Conservation (phyloP, 805 yeast genomes). For the Nakazawaea ernobii region DNA sequence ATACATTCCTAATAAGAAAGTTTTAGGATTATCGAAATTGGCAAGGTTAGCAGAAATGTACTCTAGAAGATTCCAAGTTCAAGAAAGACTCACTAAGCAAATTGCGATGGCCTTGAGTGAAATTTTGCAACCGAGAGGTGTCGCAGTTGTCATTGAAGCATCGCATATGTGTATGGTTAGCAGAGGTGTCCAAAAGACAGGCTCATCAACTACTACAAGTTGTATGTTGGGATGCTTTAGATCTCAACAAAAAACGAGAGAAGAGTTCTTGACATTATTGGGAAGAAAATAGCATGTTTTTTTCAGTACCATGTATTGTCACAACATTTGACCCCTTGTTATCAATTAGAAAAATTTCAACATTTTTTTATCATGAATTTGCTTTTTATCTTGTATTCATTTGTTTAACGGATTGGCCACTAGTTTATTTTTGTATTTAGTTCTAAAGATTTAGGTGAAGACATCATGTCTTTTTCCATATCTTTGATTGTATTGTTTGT, state of each 20-base stretch:
- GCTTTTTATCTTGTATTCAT: not conserved
- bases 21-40: constrained; percentile 84
- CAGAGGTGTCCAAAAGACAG: constrained; percentile 94
- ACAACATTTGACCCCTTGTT: not conserved
- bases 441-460: not conserved
- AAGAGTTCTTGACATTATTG: constrained; percentile 82
- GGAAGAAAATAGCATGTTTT: constrained; percentile 41
- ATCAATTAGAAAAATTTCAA: constrained; percentile 5
- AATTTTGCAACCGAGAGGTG: constrained; percentile 90
- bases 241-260: constrained; percentile 90
- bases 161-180: constrained; percentile 99
- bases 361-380: constrained; percentile 4
- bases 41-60: constrained; percentile 98
- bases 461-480: not conserved
- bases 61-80: constrained; percentile 93
- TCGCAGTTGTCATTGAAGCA: constrained; percentile 97
- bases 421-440: not conserved
- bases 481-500: not conserved
- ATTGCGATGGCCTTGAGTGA: constrained; percentile 94
- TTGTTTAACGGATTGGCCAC: not conserved
- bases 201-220: constrained; percentile 88
- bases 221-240: constrained; percentile 97
- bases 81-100: constrained; percentile 93
- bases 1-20: constrained; percentile 93
- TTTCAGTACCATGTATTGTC: too few species aligned